A percentile compares a stretch with the other conserved stretches of the same genome.
phyloP scores from a whole-genome alignment of 1,284 basidiomycete genomes.

The Meira miltonrushii region DNA sequence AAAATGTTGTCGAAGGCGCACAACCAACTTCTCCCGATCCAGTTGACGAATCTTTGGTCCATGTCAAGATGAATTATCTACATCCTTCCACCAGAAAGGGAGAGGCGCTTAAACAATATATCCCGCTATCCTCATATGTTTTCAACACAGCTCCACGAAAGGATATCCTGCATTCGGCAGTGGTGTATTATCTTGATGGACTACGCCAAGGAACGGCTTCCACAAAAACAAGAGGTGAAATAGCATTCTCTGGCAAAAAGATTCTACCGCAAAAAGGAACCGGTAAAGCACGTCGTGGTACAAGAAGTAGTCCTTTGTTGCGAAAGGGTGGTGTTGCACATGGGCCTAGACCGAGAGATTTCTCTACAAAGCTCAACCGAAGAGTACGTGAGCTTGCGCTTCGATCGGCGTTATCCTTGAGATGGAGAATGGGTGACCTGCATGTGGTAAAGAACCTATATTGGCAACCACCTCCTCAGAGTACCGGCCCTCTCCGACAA shows the following conservation, averaged over 20 bases:
- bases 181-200: constrained; percentile 80
- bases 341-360: constrained; percentile 83
- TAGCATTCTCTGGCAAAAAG: constrained; percentile 80
- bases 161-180: constrained; percentile 88
- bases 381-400: constrained; percentile 91
- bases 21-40: not conserved
- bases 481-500: constrained; percentile 35
- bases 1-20: no score
- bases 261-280: constrained; percentile 86
- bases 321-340: constrained; percentile 87
- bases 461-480: constrained; percentile 43
- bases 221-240: constrained; percentile 86
- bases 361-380: constrained; percentile 79
- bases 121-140: constrained; percentile 72
- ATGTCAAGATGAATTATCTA: constrained; percentile 28
- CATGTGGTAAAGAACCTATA: constrained; percentile 65
- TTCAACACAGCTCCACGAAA: constrained; percentile 80
- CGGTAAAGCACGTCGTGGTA: constrained; percentile 82
- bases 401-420: constrained; percentile 75
- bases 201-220: constrained; percentile 82
- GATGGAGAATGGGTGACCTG: constrained; percentile 69
- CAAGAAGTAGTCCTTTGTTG: constrained; percentile 79
- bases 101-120: constrained; percentile 41
- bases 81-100: constrained; percentile 16
- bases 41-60: constrained; percentile 19